Evolutionary conservation across 2,329 filamentous ascomycete species (phyloP).

Genomic region (Sclerotinia glacialis): DNA sequence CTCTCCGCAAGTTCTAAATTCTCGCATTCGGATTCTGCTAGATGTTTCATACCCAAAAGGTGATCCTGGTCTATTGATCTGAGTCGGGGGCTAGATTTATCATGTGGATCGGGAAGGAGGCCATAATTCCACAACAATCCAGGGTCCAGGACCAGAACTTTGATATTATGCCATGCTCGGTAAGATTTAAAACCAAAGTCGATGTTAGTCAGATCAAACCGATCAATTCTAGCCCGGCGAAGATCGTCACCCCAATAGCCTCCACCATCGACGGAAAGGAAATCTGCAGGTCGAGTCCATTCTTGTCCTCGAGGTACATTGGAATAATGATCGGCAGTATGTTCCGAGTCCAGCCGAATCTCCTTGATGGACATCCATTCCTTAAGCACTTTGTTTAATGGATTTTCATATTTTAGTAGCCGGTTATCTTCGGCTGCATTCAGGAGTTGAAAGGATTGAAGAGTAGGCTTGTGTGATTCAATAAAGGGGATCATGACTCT

Average conservation of each 20-base stretch:
- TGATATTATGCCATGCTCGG: conserved; percentile 22
- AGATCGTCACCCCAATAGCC: conserved; percentile 24
- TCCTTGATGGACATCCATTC: conserved; percentile 22
- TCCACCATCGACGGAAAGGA: conserved; percentile 22
- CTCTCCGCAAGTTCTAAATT: conserved; percentile 20
- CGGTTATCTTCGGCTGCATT: conserved; percentile 22
- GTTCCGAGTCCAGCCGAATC: conserved; percentile 21
- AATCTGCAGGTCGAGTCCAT: conserved; percentile 23
- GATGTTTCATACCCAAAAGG: conserved; percentile 20
- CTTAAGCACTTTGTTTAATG: conserved; percentile 17
- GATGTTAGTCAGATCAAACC: conserved; percentile 22
- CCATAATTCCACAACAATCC: conserved; percentile 19
- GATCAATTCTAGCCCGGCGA: conserved; percentile 22
- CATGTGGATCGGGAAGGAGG: conserved; percentile 19
- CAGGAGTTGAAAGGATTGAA: conserved; percentile 25
- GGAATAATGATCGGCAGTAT: conserved; percentile 20
- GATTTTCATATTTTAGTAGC: conserved; percentile 22
- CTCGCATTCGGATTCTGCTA: conserved; percentile 17
- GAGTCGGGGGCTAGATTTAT: conserved; percentile 18
- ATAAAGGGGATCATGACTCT: conserved; percentile 27
- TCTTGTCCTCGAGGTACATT: conserved; percentile 23
- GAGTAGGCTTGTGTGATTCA: conserved; percentile 11
- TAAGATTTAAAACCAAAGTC: conserved; percentile 23
- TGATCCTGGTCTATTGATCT: conserved; percentile 13
- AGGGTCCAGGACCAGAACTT: conserved; percentile 20